Evolutionary conservation across 2,329 filamentous ascomycete species (phyloP).

Genomic region (Paracamarosporium sp.): DNA sequence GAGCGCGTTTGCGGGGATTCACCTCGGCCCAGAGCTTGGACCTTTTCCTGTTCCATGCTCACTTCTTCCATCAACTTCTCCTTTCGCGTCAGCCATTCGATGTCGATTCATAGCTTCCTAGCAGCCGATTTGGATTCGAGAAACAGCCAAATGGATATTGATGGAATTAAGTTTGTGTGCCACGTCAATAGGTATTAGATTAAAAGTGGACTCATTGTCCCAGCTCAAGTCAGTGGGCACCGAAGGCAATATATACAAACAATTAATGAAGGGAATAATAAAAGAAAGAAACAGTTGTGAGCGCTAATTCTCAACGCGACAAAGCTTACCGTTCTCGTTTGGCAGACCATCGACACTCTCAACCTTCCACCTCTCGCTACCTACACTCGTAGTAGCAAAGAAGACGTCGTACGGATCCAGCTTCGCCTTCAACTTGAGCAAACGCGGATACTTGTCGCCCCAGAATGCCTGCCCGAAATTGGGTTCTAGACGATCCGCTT

Average conservation of each 20-base stretch:
- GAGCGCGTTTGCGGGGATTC: constrained; percentile 5
- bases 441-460: constrained; percentile 37
- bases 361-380: constrained; percentile 43
- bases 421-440: constrained; percentile 38
- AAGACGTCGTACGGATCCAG: constrained; percentile 45
- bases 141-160: background rate
- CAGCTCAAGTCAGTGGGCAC: background rate
- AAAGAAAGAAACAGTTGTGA: background rate
- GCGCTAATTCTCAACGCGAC: constrained; percentile 26
- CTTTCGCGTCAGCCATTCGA: no score
- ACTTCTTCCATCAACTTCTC: no score
- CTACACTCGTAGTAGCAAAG: constrained; percentile 40
- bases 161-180: no score
- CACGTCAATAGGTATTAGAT: background rate
- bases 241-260: background rate
- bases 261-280: background rate
- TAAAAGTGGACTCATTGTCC: background rate
- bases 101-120: no score
- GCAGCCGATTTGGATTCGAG: no score
- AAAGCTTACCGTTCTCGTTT: constrained; percentile 45
- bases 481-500: constrained; percentile 41
- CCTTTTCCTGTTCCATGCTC: background rate
- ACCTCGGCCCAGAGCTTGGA: constrained; percentile 10
- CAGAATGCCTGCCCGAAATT: constrained; percentile 42
- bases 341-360: constrained; percentile 41